Conservation (phyloP, 2,329 filamentous ascomycete species). For the Xylaria sp. region DNA sequence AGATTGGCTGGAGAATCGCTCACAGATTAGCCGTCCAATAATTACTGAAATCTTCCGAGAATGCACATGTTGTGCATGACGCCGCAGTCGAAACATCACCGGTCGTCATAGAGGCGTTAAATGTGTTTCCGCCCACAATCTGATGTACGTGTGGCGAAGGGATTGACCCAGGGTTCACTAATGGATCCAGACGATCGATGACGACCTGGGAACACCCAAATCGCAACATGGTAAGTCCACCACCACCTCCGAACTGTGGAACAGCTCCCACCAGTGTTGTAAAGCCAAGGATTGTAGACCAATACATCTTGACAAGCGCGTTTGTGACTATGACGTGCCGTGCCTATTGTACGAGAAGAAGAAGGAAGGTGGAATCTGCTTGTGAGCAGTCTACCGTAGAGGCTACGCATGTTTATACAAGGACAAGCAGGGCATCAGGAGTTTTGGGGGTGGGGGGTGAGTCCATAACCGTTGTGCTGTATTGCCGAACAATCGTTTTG, state of each 20-base stretch:
- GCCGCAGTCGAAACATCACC: conserved; percentile 51
- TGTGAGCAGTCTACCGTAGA: background rate
- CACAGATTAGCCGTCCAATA: conserved; percentile 48
- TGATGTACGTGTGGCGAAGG: conserved; percentile 66
- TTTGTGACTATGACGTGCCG: background rate
- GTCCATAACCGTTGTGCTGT: background rate
- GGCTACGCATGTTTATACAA: conserved; percentile 29
- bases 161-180: conserved; percentile 56
- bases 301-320: conserved; percentile 45
- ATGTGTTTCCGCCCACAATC: conserved; percentile 62
- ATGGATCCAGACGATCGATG: conserved; percentile 53
- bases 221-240: conserved; percentile 46
- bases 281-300: conserved; percentile 47
- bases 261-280: conserved; percentile 46
- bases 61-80: conserved; percentile 54
- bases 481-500: conserved; percentile 26
- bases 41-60: conserved; percentile 50
- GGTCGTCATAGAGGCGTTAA: conserved; percentile 56
- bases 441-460: no score
- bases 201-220: conserved; percentile 63
- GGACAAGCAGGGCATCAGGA: background rate
- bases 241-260: conserved; percentile 45
- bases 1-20: background rate
- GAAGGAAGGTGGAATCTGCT: background rate
- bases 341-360: conserved; percentile 6